Evolutionary conservation across 805 yeast genomes (phyloP), one percentile per base, ranked within the genome.

Genomic region (Hanseniaspora mollemarum): DNA sequence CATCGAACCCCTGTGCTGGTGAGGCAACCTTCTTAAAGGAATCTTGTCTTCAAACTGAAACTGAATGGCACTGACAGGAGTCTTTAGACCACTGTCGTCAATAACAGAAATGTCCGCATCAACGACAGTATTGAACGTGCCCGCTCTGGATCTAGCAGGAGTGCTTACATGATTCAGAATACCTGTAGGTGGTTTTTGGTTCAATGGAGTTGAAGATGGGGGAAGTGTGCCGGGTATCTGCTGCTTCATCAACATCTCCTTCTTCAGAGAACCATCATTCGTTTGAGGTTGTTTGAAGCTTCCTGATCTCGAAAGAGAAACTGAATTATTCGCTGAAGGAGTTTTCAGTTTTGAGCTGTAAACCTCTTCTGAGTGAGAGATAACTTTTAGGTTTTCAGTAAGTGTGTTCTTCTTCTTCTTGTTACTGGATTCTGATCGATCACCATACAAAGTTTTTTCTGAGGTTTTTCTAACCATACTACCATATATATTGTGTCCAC

Each of bases 1-100:
- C 46, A 77, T 76, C 1, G 81, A 76, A n/a, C 79, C 78, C 52
- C 82, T 63, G 56, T 77, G 78, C 38, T 49, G 53, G 44, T 61
- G 65, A 1, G 64, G 59, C 1, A 68, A 61, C 38, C 49, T 49
- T 54, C 72, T 73, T 22, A 69, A 71, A 22, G 62, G 60, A 4
- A 44, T 13, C 7, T 56, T 62, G 10, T 71, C 62, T 1, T 75
- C 72, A 18, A 72, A 74, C 19, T 73, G 74, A 57, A 75, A 75
- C 2, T 78, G 74, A 10, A 75, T 69, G 3, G 67, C 61, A 22
- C 58, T 57, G 18, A 53, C 44, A 12, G 55, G 55, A 4, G 44
- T 48, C 16, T 48, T 48, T 24, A 49, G 24, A 10, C 46, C 45
- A 6, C 37, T 15, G 13, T 35, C 39, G 25, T 49, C 41, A 0